Evolutionary conservation across 2,329 filamentous ascomycete genomes (phyloP), one percentile per base, ranked within the genome.

Genomic region (Xylariaceae sp.): DNA sequence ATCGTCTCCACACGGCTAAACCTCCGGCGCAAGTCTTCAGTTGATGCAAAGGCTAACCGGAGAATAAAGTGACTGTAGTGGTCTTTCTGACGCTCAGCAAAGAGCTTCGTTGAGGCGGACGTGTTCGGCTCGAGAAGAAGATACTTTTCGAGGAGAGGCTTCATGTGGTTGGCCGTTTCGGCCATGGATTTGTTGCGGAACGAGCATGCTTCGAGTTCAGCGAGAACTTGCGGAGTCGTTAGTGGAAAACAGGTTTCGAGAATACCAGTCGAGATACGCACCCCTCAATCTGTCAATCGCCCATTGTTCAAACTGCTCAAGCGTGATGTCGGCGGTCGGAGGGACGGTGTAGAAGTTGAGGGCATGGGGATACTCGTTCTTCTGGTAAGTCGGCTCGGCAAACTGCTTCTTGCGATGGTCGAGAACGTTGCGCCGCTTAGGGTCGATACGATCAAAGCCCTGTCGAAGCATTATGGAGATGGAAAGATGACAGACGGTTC

Each of bases 241-340:
- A 73, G 68, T 39, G 48, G 5, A 55, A 4, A 30, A 5, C 23
- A 18, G 13, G 47, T 13, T 51, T 35, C 10, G 56, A 4, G 34
- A 13, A 47, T 5, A 23, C 5, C 9, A 10, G 23, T 6, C 10
- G 17, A 7, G 2, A 7, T 7, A 56, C 77, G 57, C 78, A 91
- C 91, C 84, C 76, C 91, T 88, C 65, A 99, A 75, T 59, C 94
- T 82, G 70, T 96, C 90, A 70, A 99, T 97, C 9, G 92, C 94
- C 94, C 94, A 99, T 82, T 96, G 92, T 73, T 99, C 94, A 70
- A 99, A 99, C 72, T 99, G 88, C 72, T 99, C 94, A 48, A 99
- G 85, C 0, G 91, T 96, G 67, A 99, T 94, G 71, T 99, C 94
- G 52, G 89, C 89, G 0, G 92, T 97, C 0, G 94, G 94, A 51